Evolutionary conservation across 805 yeast genomes (phyloP).

Genomic region (Yarrowia sp.): DNA sequence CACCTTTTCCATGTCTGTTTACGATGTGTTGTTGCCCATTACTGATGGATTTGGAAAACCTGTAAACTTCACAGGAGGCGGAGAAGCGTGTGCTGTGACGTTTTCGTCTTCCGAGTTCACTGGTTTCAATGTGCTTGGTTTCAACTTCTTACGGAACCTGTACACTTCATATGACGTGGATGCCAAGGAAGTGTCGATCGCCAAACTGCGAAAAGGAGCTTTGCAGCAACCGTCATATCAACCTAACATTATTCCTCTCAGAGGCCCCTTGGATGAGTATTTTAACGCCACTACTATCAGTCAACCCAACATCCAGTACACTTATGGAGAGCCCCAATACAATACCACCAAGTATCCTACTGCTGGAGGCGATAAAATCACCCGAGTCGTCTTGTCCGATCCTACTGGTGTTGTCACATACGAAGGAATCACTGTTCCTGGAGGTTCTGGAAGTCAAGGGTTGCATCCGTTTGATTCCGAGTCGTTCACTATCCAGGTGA

Average conservation of each 20-base stretch:
- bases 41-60: slow-evolving; percentile 14
- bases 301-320: slow-evolving; percentile 10
- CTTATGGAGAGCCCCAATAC: background rate
- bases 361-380: background rate
- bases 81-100: slow-evolving; percentile 12
- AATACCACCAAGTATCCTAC: slow-evolving; percentile 7
- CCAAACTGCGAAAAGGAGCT: slow-evolving; percentile 6
- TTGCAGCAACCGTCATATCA: background rate
- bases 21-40: slow-evolving; percentile 10
- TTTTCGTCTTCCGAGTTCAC: slow-evolving; percentile 18
- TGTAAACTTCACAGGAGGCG: slow-evolving; percentile 13
- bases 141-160: background rate
- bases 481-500: background rate
- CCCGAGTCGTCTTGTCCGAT: background rate
- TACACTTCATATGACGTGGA: slow-evolving; percentile 12
- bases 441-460: background rate
- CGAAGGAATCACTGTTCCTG: slow-evolving; percentile 18
- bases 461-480: background rate
- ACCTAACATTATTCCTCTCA: background rate
- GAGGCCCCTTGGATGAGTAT: background rate
- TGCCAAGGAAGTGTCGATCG: slow-evolving; percentile 2
- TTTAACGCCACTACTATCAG: background rate
- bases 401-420: slow-evolving; percentile 11
- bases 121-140: background rate
- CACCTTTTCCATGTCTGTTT: slow-evolving; percentile 23